A percentile compares a stretch with the other conserved stretches of the same genome.
Evolutionary conservation across 2,329 filamentous ascomycete genomes (phyloP).

Genomic region (Pezicula rhizophila): DNA sequence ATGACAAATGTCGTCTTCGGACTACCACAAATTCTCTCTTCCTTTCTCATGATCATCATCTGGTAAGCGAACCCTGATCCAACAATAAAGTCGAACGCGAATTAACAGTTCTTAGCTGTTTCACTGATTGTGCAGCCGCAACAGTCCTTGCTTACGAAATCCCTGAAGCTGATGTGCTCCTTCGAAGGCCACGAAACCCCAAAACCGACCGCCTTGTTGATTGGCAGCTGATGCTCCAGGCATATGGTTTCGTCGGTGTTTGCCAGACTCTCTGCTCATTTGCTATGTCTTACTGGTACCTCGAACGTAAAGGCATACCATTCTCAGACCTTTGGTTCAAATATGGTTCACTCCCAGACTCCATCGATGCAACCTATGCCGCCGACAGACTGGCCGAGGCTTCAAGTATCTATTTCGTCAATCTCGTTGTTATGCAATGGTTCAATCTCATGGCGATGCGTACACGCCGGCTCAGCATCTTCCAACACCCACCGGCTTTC

Average conservation of each 20-base stretch:
- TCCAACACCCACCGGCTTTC: constrained; percentile 66
- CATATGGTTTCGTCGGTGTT: constrained; percentile 66
- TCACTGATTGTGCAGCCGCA: constrained; percentile 70
- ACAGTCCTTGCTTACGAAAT: constrained; percentile 71
- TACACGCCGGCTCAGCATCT: constrained; percentile 59
- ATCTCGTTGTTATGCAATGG: constrained; percentile 75
- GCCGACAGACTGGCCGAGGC: constrained; percentile 38
- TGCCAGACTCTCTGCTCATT: constrained; percentile 55
- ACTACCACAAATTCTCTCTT: constrained; percentile 52
- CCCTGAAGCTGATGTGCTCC: constrained; percentile 69
- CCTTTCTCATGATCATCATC: constrained; percentile 46
- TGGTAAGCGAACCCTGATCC: constrained; percentile 25
- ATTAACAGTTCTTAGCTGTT: constrained; percentile 39
- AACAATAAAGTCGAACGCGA: neutral
- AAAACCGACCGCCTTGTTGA: constrained; percentile 69
- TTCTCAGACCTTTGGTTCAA: constrained; percentile 64
- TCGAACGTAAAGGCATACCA: constrained; percentile 54
- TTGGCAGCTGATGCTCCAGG: constrained; percentile 64
- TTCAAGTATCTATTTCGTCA: constrained; percentile 67
- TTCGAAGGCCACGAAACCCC: constrained; percentile 60
- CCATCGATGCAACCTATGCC: constrained; percentile 46
- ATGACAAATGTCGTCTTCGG: constrained; percentile 58
- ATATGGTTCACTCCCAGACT: constrained; percentile 46
- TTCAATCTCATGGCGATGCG: constrained; percentile 68
- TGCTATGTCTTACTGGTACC: constrained; percentile 62